These are phyloP conservation scores for Lentinula sp. DNA, from an alignment of 768 basidiomycete genomes.

Conservation along the genomic window DNA sequence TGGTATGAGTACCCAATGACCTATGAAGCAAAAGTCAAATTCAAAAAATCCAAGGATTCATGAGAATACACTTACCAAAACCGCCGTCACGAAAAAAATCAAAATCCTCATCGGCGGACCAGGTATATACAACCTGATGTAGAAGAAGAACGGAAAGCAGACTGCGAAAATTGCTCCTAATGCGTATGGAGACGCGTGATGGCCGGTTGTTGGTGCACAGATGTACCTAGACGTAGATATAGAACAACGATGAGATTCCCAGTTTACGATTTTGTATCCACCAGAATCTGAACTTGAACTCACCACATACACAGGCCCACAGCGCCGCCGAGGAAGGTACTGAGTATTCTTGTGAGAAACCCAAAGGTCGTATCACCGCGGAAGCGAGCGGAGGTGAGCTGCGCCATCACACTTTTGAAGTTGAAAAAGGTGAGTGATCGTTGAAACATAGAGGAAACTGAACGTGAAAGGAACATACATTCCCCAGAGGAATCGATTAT, in stretches of 20 bases:
- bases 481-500: slow-evolving; percentile 64
- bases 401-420: slow-evolving; percentile 59
- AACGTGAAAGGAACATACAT: slow-evolving; percentile 37
- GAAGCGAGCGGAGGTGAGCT: slow-evolving; percentile 64
- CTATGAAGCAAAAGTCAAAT: slow-evolving; percentile 22
- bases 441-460: neutral
- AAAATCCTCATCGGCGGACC: slow-evolving; percentile 67
- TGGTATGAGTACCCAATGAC: slow-evolving; percentile 73
- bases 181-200: slow-evolving; percentile 47
- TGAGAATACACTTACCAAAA: slow-evolving; percentile 38
- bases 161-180: slow-evolving; percentile 63
- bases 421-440: neutral
- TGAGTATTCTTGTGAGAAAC: slow-evolving; percentile 50
- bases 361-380: slow-evolving; percentile 72
- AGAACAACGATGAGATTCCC: neutral
- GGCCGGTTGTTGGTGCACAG: slow-evolving; percentile 39
- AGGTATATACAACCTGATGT: slow-evolving; percentile 67
- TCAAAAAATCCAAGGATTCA: neutral
- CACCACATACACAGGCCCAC: slow-evolving; percentile 66
- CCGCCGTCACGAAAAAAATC: slow-evolving; percentile 58
- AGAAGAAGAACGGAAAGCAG: slow-evolving; percentile 69
- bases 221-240: slow-evolving; percentile 48
- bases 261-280: too few relatives aligned
- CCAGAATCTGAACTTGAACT: slow-evolving; percentile 12
- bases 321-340: slow-evolving; percentile 61